phyloP scores from a whole-genome alignment of 139 green algal species.

The Coelastrella sp. region DNA sequence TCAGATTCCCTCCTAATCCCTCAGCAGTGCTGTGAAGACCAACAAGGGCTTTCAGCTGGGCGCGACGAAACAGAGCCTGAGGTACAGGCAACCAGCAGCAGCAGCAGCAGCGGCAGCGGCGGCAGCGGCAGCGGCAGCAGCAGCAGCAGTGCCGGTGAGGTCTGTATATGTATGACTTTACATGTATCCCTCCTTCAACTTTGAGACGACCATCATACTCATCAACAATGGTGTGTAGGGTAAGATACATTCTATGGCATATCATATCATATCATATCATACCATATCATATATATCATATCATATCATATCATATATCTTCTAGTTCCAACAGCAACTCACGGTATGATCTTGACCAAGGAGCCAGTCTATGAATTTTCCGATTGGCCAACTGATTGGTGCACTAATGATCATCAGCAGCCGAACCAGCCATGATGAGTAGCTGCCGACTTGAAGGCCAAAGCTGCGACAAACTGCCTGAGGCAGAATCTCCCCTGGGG shows the following conservation, averaged over 20 bases:
- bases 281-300: too few relatives aligned
- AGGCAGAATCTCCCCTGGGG: slow-evolving; percentile 79
- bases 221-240: too few relatives aligned
- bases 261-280: too few relatives aligned
- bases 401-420: slow-evolving; percentile 77
- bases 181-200: too few relatives aligned
- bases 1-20: slow-evolving; percentile 82
- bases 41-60: slow-evolving; percentile 92
- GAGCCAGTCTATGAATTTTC: slow-evolving; percentile 85
- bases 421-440: slow-evolving; percentile 81
- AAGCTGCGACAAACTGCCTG: slow-evolving; percentile 89
- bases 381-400: slow-evolving; percentile 81
- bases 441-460: slow-evolving; percentile 70
- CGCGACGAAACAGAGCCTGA: slow-evolving; percentile 45
- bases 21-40: slow-evolving; percentile 80
- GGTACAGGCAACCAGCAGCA: neutral
- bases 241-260: too few relatives aligned
- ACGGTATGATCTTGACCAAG: slow-evolving; percentile 73
- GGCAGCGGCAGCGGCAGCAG: too few relatives aligned
- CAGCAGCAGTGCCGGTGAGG: too few relatives aligned
- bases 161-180: too few relatives aligned
- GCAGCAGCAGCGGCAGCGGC: too few relatives aligned
- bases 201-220: too few relatives aligned
- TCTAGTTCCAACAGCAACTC: neutral
- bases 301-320: too few relatives aligned